Evolutionary conservation across 2,329 filamentous ascomycete genomes (phyloP).

Genomic region (Raffaelea arxii): DNA sequence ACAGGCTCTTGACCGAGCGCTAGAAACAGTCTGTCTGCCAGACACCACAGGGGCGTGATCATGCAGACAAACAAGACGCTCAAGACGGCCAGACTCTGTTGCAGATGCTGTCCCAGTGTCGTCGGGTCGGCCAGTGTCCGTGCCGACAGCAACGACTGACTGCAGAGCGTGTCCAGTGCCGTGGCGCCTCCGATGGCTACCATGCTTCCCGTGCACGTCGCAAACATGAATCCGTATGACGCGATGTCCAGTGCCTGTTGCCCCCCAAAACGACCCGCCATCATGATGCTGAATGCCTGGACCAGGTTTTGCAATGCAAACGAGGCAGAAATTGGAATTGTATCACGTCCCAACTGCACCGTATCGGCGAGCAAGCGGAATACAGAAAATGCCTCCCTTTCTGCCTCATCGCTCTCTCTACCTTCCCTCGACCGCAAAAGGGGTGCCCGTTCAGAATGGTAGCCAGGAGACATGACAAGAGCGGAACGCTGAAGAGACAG

Average conservation of each 20-base stretch:
- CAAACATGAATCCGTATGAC: background rate
- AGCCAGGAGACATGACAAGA: no score
- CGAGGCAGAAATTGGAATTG: background rate
- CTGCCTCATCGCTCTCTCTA: no score
- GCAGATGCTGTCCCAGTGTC: background rate
- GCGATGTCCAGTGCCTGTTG: background rate
- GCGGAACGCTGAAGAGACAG: no score
- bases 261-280: background rate
- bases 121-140: background rate
- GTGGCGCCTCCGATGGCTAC: background rate
- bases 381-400: no score
- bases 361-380: no score
- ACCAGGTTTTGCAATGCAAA: background rate
- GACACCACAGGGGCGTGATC: background rate
- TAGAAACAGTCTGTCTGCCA: background rate
- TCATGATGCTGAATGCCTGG: background rate
- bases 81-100: background rate
- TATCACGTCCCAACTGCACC: no score
- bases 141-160: background rate
- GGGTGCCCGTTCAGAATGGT: no score
- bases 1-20: background rate
- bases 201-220: background rate
- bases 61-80: background rate
- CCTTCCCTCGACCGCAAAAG: no score
- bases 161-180: background rate